These are phyloP conservation scores for Bruguiera sexangula DNA, from an alignment of 345 rosid genomes.

Conservation along the genomic window DNA sequence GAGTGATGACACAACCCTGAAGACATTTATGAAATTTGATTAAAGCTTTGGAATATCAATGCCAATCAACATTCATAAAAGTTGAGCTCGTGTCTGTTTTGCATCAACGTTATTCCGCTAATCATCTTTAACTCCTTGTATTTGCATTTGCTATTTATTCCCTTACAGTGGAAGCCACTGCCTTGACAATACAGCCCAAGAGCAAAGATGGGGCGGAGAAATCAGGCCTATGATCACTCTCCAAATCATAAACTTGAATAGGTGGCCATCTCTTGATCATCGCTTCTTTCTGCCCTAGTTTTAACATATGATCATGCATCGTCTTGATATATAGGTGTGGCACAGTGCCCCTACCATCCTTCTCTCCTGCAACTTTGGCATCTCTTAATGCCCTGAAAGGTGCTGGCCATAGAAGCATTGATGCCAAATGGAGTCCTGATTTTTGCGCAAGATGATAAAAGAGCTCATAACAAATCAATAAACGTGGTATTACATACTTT, in stretches of 20 bases:
- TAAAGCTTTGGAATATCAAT: no score
- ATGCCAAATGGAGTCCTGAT: constrained; percentile 31
- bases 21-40: no score
- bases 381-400: constrained; percentile 30
- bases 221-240: constrained; percentile 41
- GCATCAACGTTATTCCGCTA: no score
- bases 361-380: constrained; percentile 17
- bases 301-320: constrained; percentile 24
- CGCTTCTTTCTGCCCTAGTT: constrained; percentile 19
- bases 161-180: constrained; percentile 13
- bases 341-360: constrained; percentile 22
- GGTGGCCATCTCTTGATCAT: constrained; percentile 42
- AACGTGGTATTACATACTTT: no score
- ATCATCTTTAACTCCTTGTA: no score
- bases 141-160: background rate
- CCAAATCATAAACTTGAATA: constrained; percentile 19
- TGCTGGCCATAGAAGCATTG: constrained; percentile 33
- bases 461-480: no score
- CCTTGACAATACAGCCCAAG: constrained; percentile 22
- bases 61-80: no score
- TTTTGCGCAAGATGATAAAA: background rate
- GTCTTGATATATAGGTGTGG: constrained; percentile 40
- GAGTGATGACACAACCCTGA: no score
- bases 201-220: constrained; percentile 38
- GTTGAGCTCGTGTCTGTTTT: no score